phyloP scores from a whole-genome alignment of 805 yeast species.

The Starmerella floricola region DNA sequence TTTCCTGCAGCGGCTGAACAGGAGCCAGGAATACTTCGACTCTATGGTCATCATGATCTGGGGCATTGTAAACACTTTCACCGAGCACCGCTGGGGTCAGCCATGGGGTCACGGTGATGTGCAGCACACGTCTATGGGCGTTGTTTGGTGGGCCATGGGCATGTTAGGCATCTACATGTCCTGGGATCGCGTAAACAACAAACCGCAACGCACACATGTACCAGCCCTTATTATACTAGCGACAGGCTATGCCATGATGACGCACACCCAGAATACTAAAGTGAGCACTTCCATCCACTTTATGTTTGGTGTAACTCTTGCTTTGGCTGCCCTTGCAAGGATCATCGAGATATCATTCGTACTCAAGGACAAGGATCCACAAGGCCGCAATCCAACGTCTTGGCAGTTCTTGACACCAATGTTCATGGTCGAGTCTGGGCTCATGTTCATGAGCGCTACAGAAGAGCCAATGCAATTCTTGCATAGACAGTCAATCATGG shows the following conservation, averaged over 20 bases:
- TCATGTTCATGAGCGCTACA: constrained; percentile 81
- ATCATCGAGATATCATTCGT: constrained; percentile 70
- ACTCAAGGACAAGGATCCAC: constrained; percentile 40
- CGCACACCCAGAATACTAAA: constrained; percentile 63
- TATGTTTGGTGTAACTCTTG: constrained; percentile 70
- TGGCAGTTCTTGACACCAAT: constrained; percentile 85
- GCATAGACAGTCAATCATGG: constrained; percentile 65
- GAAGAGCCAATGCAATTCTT: constrained; percentile 75
- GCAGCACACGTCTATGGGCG: constrained; percentile 94
- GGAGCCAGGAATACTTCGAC: constrained; percentile 78
- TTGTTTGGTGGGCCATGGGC: constrained; percentile 94
- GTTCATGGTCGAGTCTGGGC: constrained; percentile 64
- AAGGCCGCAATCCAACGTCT: constrained; percentile 41
- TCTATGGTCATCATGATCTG: constrained; percentile 67
- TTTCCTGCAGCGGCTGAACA: constrained; percentile 34
- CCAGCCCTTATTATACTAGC: constrained; percentile 74
- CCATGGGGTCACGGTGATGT: constrained; percentile 87
- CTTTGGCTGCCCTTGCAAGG: constrained; percentile 64
- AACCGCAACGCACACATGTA: constrained; percentile 51
- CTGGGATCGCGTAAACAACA: constrained; percentile 38
- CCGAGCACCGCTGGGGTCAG: constrained; percentile 96
- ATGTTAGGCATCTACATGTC: constrained; percentile 69
- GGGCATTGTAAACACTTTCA: constrained; percentile 91
- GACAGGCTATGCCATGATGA: constrained; percentile 92
- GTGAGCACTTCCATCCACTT: constrained; percentile 81